Evolutionary conservation across 1,139 yeast genomes (phyloP), one percentile per base, ranked within the genome.

Genomic region (Magnusiomyces sp.): DNA sequence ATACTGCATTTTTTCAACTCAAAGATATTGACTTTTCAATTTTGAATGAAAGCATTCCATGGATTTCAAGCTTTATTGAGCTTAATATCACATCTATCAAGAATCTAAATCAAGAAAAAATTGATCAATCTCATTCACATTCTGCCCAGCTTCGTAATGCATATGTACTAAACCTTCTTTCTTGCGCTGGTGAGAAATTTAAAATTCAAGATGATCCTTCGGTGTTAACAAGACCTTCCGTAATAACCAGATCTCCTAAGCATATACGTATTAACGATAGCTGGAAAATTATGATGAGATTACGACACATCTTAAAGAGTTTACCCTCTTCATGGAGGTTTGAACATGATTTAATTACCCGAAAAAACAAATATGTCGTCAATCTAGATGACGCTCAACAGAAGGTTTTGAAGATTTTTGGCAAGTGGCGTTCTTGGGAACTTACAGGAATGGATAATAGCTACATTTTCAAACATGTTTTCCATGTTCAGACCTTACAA

Each of bases 391-490:
- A 73, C 57, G 86, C 89, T 0, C 71, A 73, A 53, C 70, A 71
- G 10, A 75, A 73, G 23, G 85, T 85, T 2, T 65, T 77, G 43
- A 70, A 72, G 2, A 72, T 81, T 0, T 87, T 88, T 60, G 71
- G 81, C 0, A 72, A 75, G n/a, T 90, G 97, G 97, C 77, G 97
- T 71, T 79, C 81, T 51, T 92, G 97, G 97, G 97, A 90, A 58
- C 79, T 78, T 53, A 67, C 75, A 6, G 77, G 78, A 58, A 73
- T 80, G 29, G 79, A 79, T 42, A 70, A 80, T 45, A 75, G 81
- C 48, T 75, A 71, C 48, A 59, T 56, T 16, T 69, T 59, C 46
- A 49, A 59, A 17, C 62, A 61, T 54, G 55, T 54, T 1, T 52
- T 65, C 31, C 50, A 53, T 32, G 57, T 61, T 47, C 45, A 50